Percentiles rank a stretch among this genome's conserved stretches.
Conservation (phyloP, 2,329 filamentous ascomycete genomes). For the Pyrenophora tritici-repentis region DNA sequence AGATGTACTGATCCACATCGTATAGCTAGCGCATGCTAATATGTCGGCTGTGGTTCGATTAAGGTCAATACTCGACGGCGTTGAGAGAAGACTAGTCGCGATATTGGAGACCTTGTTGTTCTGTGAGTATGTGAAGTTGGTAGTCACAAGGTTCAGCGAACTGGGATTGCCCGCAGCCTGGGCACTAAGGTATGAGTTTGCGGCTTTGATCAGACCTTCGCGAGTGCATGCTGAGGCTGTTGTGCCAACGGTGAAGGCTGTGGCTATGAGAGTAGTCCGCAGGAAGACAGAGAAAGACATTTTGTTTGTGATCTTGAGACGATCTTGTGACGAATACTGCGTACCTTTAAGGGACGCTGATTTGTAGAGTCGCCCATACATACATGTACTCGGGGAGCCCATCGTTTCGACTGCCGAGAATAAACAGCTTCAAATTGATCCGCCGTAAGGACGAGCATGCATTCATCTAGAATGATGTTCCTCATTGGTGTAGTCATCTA, state of each 20-base stretch:
- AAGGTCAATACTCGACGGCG: conserved; percentile 28
- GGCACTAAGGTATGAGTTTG: conserved; percentile 31
- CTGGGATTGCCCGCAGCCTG: conserved; percentile 26
- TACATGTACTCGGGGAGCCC: too few species aligned
- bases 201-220: conserved; percentile 31
- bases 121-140: conserved; percentile 37
- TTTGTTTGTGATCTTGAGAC: too few species aligned
- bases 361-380: too few species aligned
- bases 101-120: conserved; percentile 38
- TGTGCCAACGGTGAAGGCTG: background rate
- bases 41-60: conserved; percentile 35
- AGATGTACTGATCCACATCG: conserved; percentile 31
- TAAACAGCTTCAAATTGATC: too few species aligned
- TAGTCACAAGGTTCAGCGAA: conserved; percentile 24
- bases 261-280: background rate
- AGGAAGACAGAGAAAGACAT: background rate
- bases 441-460: too few species aligned
- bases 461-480: too few species aligned
- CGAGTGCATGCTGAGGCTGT: conserved; percentile 30
- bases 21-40: conserved; percentile 36
- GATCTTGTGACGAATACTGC: too few species aligned
- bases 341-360: too few species aligned
- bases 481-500: too few species aligned
- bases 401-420: too few species aligned
- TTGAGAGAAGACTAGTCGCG: conserved; percentile 24